Base-by-base conservation (phyloP, 163 green algal genomes). In the Coccomyxa subellipsoidea region DNA sequence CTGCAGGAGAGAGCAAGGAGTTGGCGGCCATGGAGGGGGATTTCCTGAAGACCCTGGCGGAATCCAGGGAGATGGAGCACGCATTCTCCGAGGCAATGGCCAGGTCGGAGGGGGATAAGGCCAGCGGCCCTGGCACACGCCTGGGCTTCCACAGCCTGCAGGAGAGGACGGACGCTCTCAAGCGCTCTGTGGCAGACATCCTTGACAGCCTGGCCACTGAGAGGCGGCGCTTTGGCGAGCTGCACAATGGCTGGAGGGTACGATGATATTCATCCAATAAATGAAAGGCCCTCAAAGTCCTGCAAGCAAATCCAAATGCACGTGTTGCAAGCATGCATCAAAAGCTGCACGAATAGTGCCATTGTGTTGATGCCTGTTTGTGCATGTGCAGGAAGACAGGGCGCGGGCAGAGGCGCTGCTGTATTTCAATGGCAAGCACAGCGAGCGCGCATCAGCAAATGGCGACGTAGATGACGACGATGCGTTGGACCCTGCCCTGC, bases 1-100 rank as follows among this genome's bases (percentile, higher is more conserved):
- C 47, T 59, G 47, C 85, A 89, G 85, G 71, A 23, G 85, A 86
- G 78, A 79, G 77, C 12, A 34, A 34, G 71, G 85, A 87, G 32
- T 78, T 83, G 36, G 83, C 80, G 0, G 81, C 73, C 12, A 78
- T 86, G 78, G 85, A 89, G 37, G 75, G 53, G 2, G 86, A 90
- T 38, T 89, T 90, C 47, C 69, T 90, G 29, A 38, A 69, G 37
- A 85, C 85, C 0, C 75, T 90, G 71, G 66, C 53, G 29, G 78
- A 77, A 31, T 47, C 70, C 32, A n/a, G 32, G 18, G 32, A 8
- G 27, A 38, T 77, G 32, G 70, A 77, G 70, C 27, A 31, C 1
- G 66, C 66, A 8, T 73, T 73, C 66, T 35, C 29, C 12, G 29
- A 8, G n/a, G 66, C 66, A 34, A 73, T 73, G 29, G n/a, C 66